These are phyloP conservation scores for Volvariella surrecta DNA, from an alignment of 1,284 basidiomycete species.

Conservation along the genomic window DNA sequence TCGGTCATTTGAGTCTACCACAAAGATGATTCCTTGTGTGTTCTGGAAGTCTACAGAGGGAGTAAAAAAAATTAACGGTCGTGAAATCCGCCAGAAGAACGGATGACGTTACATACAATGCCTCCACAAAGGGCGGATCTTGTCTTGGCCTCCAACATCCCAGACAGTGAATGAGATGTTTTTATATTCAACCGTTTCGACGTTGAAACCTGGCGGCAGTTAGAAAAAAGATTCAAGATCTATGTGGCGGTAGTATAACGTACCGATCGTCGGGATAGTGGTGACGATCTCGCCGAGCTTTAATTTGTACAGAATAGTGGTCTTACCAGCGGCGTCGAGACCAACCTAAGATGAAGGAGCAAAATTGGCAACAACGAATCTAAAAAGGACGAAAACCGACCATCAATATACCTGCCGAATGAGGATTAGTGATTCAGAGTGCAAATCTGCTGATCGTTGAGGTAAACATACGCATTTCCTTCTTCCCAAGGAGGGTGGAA, in stretches of 20 bases:
- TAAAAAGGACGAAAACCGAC: conserved; percentile 24
- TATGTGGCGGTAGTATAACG: conserved; percentile 24
- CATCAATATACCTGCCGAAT: conserved; percentile 62
- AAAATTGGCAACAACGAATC: conserved; percentile 10
- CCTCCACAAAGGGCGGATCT: conserved; percentile 98
- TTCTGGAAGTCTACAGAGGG: conserved; percentile 99
- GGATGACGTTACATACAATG: conserved; percentile 66
- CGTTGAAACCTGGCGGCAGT: conserved; percentile 79
- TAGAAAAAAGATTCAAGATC: conserved; percentile 8
- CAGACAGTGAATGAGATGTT: conserved; percentile 99
- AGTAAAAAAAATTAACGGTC: conserved; percentile 11
- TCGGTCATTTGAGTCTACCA: conserved; percentile 99
- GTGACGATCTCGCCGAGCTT: conserved; percentile 99
- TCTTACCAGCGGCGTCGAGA: conserved; percentile 96
- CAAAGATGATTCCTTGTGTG: conserved; percentile 99
- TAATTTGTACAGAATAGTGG: conserved; percentile 97
- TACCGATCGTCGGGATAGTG: conserved; percentile 98
- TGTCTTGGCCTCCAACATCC: conserved; percentile 99
- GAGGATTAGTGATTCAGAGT: conserved; percentile 35
- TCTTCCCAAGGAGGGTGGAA: conserved; percentile 92
- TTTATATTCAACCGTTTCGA: conserved; percentile 99
- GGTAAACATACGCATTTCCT: conserved; percentile 90
- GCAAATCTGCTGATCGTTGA: conserved; percentile 17
- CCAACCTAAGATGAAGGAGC: conserved; percentile 54
- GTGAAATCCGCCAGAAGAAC: conserved; percentile 7